Percentiles rank a stretch among this genome's conserved stretches.
Conservation (phyloP, 2,329 filamentous ascomycete species). For the Didymella lethalis region DNA sequence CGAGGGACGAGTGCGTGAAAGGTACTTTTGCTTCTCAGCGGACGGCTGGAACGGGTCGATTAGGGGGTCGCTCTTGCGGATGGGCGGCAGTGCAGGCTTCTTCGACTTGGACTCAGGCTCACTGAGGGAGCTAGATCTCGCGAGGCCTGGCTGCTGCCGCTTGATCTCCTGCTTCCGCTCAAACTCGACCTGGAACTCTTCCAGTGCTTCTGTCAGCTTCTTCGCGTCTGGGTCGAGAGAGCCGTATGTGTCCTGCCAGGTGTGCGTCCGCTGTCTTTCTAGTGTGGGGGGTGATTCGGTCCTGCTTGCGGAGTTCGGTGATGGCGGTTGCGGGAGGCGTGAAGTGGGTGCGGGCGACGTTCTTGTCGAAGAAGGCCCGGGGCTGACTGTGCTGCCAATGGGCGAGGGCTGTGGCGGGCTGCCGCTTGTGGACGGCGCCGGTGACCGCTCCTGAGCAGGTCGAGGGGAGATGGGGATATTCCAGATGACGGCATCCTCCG, state of each 20-base stretch:
- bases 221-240: conserved; percentile 76
- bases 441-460: conserved; percentile 49
- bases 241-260: conserved; percentile 75
- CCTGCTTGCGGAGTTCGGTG: conserved; percentile 29
- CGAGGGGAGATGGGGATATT: conserved; percentile 81
- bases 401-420: conserved; percentile 41
- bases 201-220: conserved; percentile 79
- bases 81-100: conserved; percentile 63
- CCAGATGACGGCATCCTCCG: conserved; percentile 79
- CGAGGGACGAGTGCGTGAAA: conserved; percentile 78
- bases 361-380: conserved; percentile 31
- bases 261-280: conserved; percentile 67
- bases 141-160: conserved; percentile 55
- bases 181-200: conserved; percentile 75
- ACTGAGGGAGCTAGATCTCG: conserved; percentile 42
- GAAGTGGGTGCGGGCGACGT: conserved; percentile 38
- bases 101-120: conserved; percentile 58
- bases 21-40: conserved; percentile 84
- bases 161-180: conserved; percentile 61
- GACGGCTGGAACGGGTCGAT: conserved; percentile 85
- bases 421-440: conserved; percentile 43
- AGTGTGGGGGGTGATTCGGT: conserved; percentile 36
- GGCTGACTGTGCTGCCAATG: conserved; percentile 27
- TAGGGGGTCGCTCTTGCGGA: conserved; percentile 79
- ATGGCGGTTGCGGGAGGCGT: conserved; percentile 30